phyloP scores from a whole-genome alignment of 1,284 basidiomycete genomes.

The Lentinus polychrous region DNA sequence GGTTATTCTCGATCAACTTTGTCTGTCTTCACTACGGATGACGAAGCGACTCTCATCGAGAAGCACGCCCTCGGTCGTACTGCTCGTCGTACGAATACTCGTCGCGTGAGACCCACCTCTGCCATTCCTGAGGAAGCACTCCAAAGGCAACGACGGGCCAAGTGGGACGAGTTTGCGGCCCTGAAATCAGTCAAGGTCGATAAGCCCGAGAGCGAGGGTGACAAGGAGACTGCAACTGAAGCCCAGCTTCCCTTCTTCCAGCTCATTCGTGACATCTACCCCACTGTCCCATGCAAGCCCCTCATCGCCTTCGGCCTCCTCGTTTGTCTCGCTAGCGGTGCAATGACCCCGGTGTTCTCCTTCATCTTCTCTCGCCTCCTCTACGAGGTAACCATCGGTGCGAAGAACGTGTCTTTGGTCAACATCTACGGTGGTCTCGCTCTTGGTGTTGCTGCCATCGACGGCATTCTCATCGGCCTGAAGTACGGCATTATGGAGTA shows the following conservation, averaged over 20 bases:
- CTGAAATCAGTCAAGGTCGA: constrained; percentile 30
- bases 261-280: constrained; percentile 58
- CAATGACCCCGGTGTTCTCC: constrained; percentile 89
- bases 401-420: constrained; percentile 54
- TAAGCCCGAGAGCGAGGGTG: constrained; percentile 11
- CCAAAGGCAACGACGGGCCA: constrained; percentile 28
- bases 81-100: constrained; percentile 12
- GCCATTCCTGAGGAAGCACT: constrained; percentile 11
- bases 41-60: constrained; percentile 19
- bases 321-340: constrained; percentile 64
- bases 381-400: constrained; percentile 70
- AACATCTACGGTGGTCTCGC: constrained; percentile 65
- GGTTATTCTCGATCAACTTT: constrained; percentile 28
- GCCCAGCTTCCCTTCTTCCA: constrained; percentile 32
- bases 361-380: constrained; percentile 82
- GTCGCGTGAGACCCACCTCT: constrained; percentile 11
- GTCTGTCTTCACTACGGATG: constrained; percentile 23
- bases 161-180: constrained; percentile 31
- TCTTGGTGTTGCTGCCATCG: constrained; percentile 66
- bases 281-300: constrained; percentile 71
- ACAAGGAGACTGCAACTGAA: constrained; percentile 14
- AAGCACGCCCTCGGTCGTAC: constrained; percentile 16
- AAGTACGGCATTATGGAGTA: constrained; percentile 79
- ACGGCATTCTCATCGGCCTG: constrained; percentile 67
- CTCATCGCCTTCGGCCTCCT: constrained; percentile 64